Percentiles rank a stretch among this genome's conserved stretches.
Conservation (phyloP, 352 stramenopile genomes). For the Globisporangium acanthophoron region DNA sequence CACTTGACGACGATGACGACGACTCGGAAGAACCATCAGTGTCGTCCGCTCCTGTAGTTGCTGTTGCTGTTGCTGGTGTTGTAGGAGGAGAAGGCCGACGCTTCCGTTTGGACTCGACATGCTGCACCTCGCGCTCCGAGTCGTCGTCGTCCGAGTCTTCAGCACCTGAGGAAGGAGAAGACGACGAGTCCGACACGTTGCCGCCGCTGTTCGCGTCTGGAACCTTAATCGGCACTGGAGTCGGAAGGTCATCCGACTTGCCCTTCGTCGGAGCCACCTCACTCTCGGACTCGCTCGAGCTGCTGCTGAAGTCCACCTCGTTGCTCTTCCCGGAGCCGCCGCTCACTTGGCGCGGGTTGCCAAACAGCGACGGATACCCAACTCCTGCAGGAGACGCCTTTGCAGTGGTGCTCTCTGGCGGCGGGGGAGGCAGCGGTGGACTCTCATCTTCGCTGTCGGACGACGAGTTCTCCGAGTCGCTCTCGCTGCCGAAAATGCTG, state of each 20-base stretch:
- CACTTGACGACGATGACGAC: slow-evolving; percentile 12
- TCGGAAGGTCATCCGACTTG: background rate
- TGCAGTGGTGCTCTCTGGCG: slow-evolving; percentile 3
- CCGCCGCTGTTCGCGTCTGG: slow-evolving; percentile 12
- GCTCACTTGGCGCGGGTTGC: slow-evolving; percentile 20
- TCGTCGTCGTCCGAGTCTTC: slow-evolving; percentile 9
- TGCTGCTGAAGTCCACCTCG: slow-evolving; percentile 47
- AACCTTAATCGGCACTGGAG: slow-evolving; percentile 1
- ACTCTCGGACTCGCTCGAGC: slow-evolving; percentile 36
- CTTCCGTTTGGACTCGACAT: slow-evolving; percentile 18
- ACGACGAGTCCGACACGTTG: slow-evolving; percentile 23
- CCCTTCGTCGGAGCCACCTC: background rate
- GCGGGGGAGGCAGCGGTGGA: slow-evolving; percentile 35
- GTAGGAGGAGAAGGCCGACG: background rate
- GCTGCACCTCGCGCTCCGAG: slow-evolving; percentile 12
- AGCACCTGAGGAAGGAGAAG: slow-evolving; percentile 11
- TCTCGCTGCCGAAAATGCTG: slow-evolving; percentile 80
- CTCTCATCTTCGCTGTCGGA: slow-evolving; percentile 35
- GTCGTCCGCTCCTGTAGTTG: background rate
- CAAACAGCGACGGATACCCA: slow-evolving; percentile 7
- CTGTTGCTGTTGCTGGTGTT: background rate
- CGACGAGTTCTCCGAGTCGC: slow-evolving; percentile 47
- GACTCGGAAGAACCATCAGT: slow-evolving; percentile 6
- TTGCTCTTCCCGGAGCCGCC: slow-evolving; percentile 30
- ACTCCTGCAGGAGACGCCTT: slow-evolving; percentile 20